Base-by-base conservation (phyloP, 495 filamentous ascomycete species). In the Penicillium cataractarum region DNA sequence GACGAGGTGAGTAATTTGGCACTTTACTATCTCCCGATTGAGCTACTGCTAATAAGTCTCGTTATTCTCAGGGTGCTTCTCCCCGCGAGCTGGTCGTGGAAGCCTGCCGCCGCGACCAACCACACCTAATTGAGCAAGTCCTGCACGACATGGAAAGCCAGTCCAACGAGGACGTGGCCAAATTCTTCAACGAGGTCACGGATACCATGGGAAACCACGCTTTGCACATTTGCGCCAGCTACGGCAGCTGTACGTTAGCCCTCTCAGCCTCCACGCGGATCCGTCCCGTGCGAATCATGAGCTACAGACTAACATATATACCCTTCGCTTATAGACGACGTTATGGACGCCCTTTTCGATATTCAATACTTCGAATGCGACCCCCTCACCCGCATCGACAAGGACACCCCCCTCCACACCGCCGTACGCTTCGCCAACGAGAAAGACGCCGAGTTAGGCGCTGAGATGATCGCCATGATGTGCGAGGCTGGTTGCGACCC, bases 331-430 rank as follows among this genome's bases (percentile, higher is more conserved):
- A 44, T 57, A 93, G 91, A 96, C 80, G 94, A 97, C 65, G 84
- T 92, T 22, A 90, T 98, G 78, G 95, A 99, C 77, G 64, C 84
- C 51, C 87, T 99, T 52, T 94, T 99, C 61, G 96, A 99, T 81
- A 92, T 97, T 73, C 88, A 93, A 59, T 91, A 86, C 58, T 89
- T 99, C 74, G 95, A 99, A 82, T 96, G 95, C 74, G 95, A 99
- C 82, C 92, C 92, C 6, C 65, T 91, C 57, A 92, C 89, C 72
- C 87, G 88, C 31, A 63, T 86, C 69, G 95, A 98, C 63, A 85
- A 86, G 59, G 93, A 98, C 76, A 97, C 93, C 2, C 93, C 94
- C 8, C 82, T 99, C 37, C 95, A 99, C 82, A 84, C 85, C 68
- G 92, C 92, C 17, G 89, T 99, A 39, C 86, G 90, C 32, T 97